Conservation (phyloP, 768 basidiomycete genomes). For the Phylloporus scabripes region DNA sequence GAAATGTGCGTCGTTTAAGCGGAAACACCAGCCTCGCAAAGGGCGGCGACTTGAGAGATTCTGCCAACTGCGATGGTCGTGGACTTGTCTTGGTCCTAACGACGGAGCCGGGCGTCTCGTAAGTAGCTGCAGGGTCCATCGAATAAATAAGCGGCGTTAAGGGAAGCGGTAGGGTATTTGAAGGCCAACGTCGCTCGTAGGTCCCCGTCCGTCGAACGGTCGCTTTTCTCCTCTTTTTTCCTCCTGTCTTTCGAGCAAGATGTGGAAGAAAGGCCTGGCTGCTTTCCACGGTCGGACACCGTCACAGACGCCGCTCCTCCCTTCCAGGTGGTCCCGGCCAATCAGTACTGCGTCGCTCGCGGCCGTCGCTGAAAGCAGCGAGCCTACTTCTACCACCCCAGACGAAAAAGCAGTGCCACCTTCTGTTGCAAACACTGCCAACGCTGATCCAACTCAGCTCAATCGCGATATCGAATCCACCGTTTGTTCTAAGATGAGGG, state of each 20-base stretch:
- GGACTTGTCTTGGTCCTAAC: background rate
- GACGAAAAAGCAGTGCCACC: background rate
- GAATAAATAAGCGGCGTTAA: background rate
- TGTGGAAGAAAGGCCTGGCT: slow-evolving; percentile 15
- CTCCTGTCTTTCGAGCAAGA: background rate
- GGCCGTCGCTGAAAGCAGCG: background rate
- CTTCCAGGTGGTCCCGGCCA: background rate
- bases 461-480: slow-evolving; percentile 17
- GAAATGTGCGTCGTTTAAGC: background rate
- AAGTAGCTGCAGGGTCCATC: background rate
- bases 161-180: slow-evolving; percentile 4
- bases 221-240: background rate
- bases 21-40: background rate
- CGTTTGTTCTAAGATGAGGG: slow-evolving; percentile 1
- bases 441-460: background rate
- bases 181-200: background rate
- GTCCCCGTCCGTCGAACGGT: too few species aligned
- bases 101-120: background rate
- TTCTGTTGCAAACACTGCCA: background rate
- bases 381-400: too few species aligned
- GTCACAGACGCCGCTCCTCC: background rate
- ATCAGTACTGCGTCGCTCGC: background rate
- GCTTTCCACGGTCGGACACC: background rate
- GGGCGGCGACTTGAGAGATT: background rate
- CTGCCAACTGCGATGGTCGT: background rate